phyloP scores from a whole-genome alignment of 2,329 filamentous ascomycete species.

The Sclerotinia spermophila region DNA sequence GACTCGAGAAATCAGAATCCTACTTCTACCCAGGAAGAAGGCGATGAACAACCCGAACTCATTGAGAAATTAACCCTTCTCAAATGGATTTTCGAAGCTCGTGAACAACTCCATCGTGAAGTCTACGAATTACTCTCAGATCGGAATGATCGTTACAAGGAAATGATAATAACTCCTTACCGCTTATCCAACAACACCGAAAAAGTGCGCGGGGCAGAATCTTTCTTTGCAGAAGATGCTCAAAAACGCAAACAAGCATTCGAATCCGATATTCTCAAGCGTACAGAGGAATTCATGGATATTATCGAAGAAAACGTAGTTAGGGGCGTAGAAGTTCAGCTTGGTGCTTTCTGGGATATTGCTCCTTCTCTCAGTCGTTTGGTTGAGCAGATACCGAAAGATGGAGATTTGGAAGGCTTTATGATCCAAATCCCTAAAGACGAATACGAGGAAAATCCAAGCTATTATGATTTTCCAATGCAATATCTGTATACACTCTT shows the following conservation, averaged over 20 bases:
- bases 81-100: conserved; percentile 94
- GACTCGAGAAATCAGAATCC: conserved; percentile 62
- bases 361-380: conserved; percentile 76
- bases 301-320: conserved; percentile 82
- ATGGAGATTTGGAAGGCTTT: conserved; percentile 51
- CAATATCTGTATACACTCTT: conserved; percentile 88
- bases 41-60: conserved; percentile 89
- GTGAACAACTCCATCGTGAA: conserved; percentile 82
- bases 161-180: conserved; percentile 80
- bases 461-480: conserved; percentile 74
- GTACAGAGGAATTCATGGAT: conserved; percentile 71
- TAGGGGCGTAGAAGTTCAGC: conserved; percentile 83
- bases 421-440: conserved; percentile 70
- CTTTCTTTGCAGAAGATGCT: conserved; percentile 79
- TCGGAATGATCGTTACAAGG: conserved; percentile 80
- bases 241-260: conserved; percentile 67
- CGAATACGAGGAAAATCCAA: conserved; percentile 83
- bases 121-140: conserved; percentile 81
- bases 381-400: conserved; percentile 71
- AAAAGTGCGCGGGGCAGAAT: conserved; percentile 73
- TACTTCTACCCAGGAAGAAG: conserved; percentile 88
- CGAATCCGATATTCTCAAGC: conserved; percentile 66
- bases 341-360: conserved; percentile 97
- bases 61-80: conserved; percentile 90
- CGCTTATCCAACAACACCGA: conserved; percentile 68